A percentile compares a stretch with the other conserved stretches of the same genome.
Conservation (phyloP, 2,329 filamentous ascomycete genomes). For the Arthroderma sp. region DNA sequence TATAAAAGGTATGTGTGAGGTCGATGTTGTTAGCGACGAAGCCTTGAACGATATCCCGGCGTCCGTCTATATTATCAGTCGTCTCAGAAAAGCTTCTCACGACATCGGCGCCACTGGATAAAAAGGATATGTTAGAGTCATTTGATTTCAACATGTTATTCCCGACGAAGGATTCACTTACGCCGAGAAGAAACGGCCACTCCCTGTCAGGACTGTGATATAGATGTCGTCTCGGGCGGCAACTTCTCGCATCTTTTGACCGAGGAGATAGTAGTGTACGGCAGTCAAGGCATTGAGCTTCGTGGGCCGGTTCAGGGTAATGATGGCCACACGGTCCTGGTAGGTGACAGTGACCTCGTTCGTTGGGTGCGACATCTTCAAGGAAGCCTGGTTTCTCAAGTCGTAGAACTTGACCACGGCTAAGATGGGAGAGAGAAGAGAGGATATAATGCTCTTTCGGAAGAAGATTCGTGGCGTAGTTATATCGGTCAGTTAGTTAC, state of each 20-base stretch:
- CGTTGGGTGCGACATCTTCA: background rate
- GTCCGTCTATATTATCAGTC: constrained; percentile 31
- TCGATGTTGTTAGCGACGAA: constrained; percentile 84
- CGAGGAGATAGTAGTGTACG: constrained; percentile 65
- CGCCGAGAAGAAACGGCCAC: constrained; percentile 77
- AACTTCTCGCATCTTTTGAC: constrained; percentile 61
- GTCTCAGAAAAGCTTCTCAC: constrained; percentile 40
- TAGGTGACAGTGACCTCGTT: constrained; percentile 49
- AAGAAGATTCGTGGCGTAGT: background rate
- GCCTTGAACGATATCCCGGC: constrained; percentile 50
- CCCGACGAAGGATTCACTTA: constrained; percentile 34
- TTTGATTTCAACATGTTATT: background rate
- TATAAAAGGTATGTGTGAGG: constrained; percentile 79
- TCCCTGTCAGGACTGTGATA: constrained; percentile 74
- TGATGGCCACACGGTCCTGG: constrained; percentile 59
- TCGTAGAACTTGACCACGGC: background rate
- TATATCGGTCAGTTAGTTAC: background rate
- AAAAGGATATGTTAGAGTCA: constrained; percentile 1
- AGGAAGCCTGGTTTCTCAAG: background rate
- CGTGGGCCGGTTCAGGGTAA: constrained; percentile 72
- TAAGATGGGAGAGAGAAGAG: background rate
- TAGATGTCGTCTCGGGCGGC: constrained; percentile 67
- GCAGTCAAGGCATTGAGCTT: constrained; percentile 77
- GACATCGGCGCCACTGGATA: constrained; percentile 64
- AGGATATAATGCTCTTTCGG: background rate